Evolutionary conservation across 495 filamentous ascomycete species (phyloP).

Genomic region (Aspergillus campestris): DNA sequence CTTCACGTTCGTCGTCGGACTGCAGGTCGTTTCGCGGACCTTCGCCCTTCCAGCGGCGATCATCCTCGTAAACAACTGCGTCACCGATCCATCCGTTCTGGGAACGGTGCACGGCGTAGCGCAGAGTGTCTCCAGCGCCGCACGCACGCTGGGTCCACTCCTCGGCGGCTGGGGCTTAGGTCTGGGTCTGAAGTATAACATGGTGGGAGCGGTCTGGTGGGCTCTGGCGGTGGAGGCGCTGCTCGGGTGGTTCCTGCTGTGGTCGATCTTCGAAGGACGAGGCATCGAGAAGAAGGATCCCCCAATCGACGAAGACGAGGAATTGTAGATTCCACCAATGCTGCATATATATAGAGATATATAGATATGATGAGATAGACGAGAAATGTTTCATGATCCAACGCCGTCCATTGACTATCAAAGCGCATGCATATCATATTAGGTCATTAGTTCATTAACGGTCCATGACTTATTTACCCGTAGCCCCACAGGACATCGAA

Average conservation of each 20-base stretch:
- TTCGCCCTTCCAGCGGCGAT: conserved; percentile 61
- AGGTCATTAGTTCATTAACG: not conserved
- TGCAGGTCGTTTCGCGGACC: conserved; percentile 64
- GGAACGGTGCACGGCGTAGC: conserved; percentile 65
- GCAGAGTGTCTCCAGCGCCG: conserved; percentile 51
- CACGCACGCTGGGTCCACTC: conserved; percentile 57
- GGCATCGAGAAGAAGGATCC: conserved; percentile 29
- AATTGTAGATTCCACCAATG: not conserved
- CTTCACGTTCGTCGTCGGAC: conserved; percentile 51
- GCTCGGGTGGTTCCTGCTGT: conserved; percentile 41
- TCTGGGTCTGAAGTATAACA: conserved; percentile 51
- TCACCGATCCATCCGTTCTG: conserved; percentile 51
- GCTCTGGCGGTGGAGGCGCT: conserved; percentile 42
- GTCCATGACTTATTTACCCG: not conserved
- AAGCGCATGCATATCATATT: too few relatives aligned
- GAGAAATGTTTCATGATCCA: too few relatives aligned
- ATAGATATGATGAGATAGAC: too few relatives aligned
- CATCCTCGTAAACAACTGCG: conserved; percentile 62
- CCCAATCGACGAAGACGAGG: conserved; percentile 13
- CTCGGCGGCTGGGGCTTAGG: conserved; percentile 59
- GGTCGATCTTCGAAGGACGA: conserved; percentile 46
- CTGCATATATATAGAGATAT: not conserved
- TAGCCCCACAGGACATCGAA: too few relatives aligned
- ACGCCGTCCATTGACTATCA: too few relatives aligned
- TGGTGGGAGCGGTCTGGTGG: conserved; percentile 69